Evolutionary conservation across 148 eudicot species (phyloP), one percentile per base, ranked within the genome.

Genomic region (Vaccinium darrowii): DNA sequence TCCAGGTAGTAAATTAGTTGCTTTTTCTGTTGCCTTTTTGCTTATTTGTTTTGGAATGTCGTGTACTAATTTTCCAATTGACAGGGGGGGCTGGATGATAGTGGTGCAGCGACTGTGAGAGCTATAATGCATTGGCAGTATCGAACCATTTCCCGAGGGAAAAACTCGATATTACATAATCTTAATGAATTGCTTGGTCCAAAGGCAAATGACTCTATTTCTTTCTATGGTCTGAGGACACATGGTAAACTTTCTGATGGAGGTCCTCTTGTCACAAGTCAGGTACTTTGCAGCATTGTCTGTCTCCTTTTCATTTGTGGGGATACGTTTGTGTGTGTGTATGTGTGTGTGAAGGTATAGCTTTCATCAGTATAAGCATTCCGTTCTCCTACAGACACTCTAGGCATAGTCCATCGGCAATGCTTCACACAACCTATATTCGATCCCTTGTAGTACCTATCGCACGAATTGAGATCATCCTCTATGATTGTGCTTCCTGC

Each of bases 81-180:
- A 83, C 89, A 97, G 99, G 99, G 99, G 36, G 98, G 99, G 81
- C 92, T 97, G 85, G 99, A 97, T 91, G 99, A 97, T 91, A 91
- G 91, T 82, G 99, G 99, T 85, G 99, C 99, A 11, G 99, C 99
- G 63, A 95, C 99, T 84, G 99, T 97, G 79, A 93, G 99, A 86
- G 98, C 98, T 83, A 94, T 97, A 52, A 95, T 97, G 96, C 99
- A 97, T 83, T 97, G 99, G 99, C 99, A 97, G 85, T 94, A 97
- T 90, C 92, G 98, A 81, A 97, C 99, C 85, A 94, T 97, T 86
- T 94, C 93, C 80, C 90, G 98, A 89, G 99, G 97, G 57, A 85
- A 88, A 57, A 90, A 91, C 90, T 97, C 99, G 25, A 93, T 95
- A 88, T 82, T 97, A 88, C 98, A 94, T 76, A 95, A 95, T 86